Conservation (phyloP, 345 rosid species). For the Ceriops zippeliana region DNA sequence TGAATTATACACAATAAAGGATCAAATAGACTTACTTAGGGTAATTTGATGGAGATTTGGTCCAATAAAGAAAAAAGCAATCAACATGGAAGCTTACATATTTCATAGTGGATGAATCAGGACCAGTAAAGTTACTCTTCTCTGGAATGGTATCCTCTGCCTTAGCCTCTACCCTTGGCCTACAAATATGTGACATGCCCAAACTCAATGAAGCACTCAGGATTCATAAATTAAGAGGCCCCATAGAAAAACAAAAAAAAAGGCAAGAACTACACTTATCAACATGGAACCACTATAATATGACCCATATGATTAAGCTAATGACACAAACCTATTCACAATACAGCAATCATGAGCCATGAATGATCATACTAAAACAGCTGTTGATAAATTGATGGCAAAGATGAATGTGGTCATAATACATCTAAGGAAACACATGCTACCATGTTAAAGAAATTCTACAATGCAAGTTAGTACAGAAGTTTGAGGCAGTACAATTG, state of each 20-base stretch:
- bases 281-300: not conserved
- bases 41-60: not conserved
- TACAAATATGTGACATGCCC: slow-evolving; percentile 36
- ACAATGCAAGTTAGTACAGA: slow-evolving; percentile 25
- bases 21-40: not conserved
- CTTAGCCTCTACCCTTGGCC: slow-evolving; percentile 60
- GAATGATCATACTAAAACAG: not conserved
- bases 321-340: not conserved
- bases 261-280: not conserved
- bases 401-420: not conserved
- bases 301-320: not conserved
- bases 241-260: not conserved
- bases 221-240: slow-evolving; percentile 10
- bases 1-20: slow-evolving; percentile 5
- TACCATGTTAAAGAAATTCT: slow-evolving; percentile 14
- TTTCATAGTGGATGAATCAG: slow-evolving; percentile 50
- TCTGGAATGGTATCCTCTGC: slow-evolving; percentile 49
- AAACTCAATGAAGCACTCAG: slow-evolving; percentile 24
- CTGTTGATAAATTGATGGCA: not conserved
- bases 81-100: slow-evolving; percentile 45
- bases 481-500: slow-evolving; percentile 77
- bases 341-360: not conserved
- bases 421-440: too few species aligned
- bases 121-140: slow-evolving; percentile 41
- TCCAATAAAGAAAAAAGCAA: not conserved